Evolutionary conservation across 331 rosid species (phyloP).

Genomic region (Quercus lobata): DNA sequence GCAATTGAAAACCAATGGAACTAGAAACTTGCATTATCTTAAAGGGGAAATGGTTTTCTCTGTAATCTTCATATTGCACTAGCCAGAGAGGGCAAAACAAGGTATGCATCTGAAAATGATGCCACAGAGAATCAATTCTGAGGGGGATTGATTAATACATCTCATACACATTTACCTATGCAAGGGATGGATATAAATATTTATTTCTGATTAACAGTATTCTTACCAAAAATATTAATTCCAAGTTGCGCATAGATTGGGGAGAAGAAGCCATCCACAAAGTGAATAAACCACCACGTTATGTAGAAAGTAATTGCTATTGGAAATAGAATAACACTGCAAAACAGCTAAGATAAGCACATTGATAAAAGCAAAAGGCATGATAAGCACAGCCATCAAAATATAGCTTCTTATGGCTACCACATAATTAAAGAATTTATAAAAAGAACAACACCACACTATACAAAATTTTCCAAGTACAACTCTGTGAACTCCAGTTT

Average conservation of each 20-base stretch:
- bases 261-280: conserved; percentile 95
- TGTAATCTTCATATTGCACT: neutral
- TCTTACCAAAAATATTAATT: conserved; percentile 87
- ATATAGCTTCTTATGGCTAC: neutral
- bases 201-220: neutral
- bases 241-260: conserved; percentile 98
- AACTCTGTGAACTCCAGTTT: neutral
- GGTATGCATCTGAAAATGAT: neutral
- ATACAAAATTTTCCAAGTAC: neutral
- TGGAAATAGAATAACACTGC: conserved; percentile 94
- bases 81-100: neutral
- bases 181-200: neutral
- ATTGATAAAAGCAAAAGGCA: neutral
- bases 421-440: neutral
- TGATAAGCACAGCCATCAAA: neutral
- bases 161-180: neutral
- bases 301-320: conserved; percentile 95
- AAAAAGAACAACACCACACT: neutral
- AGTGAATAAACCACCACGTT: conserved; percentile 99
- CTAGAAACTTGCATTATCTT: neutral
- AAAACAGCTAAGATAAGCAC: conserved; percentile 32
- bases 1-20: neutral
- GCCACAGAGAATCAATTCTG: neutral
- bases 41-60: neutral
- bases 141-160: conserved; percentile 1